Evolutionary conservation across 192 early-diverging fungal species (phyloP), one percentile per base, ranked within the genome.

Genomic region (Rhizophlyctis rosea): DNA sequence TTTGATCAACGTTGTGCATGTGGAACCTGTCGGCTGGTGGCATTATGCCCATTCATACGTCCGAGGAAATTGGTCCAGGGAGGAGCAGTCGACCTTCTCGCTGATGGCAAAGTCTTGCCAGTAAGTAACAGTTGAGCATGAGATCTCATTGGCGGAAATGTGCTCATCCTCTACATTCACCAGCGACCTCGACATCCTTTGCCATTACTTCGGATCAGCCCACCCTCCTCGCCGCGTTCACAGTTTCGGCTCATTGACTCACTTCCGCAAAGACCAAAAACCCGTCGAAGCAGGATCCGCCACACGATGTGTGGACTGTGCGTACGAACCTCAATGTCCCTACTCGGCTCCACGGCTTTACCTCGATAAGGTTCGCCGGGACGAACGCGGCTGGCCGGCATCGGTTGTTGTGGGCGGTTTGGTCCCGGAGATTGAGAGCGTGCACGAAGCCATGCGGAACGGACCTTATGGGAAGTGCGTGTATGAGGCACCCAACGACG

Each of bases 401-500:
- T 61, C 65, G n/a, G 84, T 84, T 4, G 58, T 87, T 28, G 53
- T 63, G 36, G 81, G 70, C 13, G 72, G 79, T 25, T 57, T 71
- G 2, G 66, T 60, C n/a, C 57, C 58, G 11, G 84, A 81, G 61
- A 73, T 81, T 55, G 85, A 81, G 65, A 68, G 65, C 62, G 48
- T 83, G 23, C 47, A 33, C 31, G 54, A 81, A 0, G 78, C 78
- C n/a, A 57, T 86, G 3, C 39, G 48, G 44, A 76, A 21, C 24
- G 84, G 78, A 1, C 77, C 78, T 0, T 89, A 89, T 61, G 87
- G 86, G 18, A 65, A 66, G 3, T 89, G 87, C 54, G 87, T 88
- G 5, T 89, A 87, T 61, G 86, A 88, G 66, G 70, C 70, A 59
- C 80, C 82, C 59, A 89, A 89, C 47, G 85, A 89, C 60, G 87